Evolutionary conservation across 1,139 yeast species (phyloP).

Genomic region (Nakaseomyces sp.): DNA sequence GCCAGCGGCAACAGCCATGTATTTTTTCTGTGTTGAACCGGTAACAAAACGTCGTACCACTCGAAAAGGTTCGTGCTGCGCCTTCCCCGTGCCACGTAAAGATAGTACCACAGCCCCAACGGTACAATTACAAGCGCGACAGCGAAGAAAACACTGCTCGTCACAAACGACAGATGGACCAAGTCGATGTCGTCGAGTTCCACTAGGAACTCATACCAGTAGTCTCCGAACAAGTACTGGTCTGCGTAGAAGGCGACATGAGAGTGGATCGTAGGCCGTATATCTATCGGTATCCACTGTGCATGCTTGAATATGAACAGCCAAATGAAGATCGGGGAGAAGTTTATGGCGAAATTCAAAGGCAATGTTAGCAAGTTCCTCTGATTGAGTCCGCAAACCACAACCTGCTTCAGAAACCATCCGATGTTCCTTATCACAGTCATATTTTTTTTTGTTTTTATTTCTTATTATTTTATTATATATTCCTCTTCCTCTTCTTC

Average conservation of each 20-base stretch:
- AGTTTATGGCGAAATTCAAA: conserved; percentile 41
- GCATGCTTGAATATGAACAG: conserved; percentile 52
- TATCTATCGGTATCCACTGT: conserved; percentile 45
- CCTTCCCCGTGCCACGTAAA: conserved; percentile 19
- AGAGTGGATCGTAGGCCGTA: conserved; percentile 46
- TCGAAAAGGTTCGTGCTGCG: conserved; percentile 19
- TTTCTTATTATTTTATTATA: not conserved
- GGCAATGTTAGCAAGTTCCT: conserved; percentile 35
- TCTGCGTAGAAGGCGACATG: conserved; percentile 25
- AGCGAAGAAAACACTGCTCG: conserved; percentile 8
- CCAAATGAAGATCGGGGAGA: conserved; percentile 51
- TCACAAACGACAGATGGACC: conserved; percentile 4
- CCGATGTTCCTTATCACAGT: conserved; percentile 7
- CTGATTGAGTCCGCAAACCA: conserved; percentile 31
- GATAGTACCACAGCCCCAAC: conserved; percentile 20
- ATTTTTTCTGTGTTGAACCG: conserved; percentile 16
- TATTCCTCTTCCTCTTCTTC: not conserved
- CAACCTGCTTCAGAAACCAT: conserved; percentile 14
- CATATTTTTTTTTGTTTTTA: not conserved
- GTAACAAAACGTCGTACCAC: conserved; percentile 16
- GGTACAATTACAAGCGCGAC: conserved; percentile 12
- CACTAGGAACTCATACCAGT: conserved; percentile 20
- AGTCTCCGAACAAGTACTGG: conserved; percentile 28
- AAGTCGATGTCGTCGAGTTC: conserved; percentile 12
- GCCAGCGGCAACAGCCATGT: conserved; percentile 21